Percentiles rank a stretch among this genome's conserved stretches.
phyloP scores from a whole-genome alignment of 2,329 filamentous ascomycete species.

The Sporothrix phasma region DNA sequence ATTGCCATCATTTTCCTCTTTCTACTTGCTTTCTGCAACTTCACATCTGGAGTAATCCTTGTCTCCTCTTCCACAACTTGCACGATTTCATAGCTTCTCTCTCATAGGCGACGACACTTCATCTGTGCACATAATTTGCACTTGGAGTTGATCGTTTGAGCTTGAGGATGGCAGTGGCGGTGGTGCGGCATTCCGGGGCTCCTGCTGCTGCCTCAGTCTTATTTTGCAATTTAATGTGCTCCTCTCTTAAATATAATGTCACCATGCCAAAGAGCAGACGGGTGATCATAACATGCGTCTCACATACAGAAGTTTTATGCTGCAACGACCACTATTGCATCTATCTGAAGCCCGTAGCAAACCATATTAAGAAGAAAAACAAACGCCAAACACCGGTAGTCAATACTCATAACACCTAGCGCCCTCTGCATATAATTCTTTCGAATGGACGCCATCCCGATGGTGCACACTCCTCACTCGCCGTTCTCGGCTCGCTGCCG shows the following conservation, averaged over 20 bases:
- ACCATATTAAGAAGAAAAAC: background rate
- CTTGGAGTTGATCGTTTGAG: background rate
- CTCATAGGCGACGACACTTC: background rate
- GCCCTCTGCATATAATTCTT: background rate
- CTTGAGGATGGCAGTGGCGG: background rate
- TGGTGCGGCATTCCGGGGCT: background rate
- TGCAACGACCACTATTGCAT: background rate
- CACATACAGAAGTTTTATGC: background rate
- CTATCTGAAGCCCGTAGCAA: background rate
- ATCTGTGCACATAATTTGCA: background rate
- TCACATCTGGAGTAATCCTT: background rate
- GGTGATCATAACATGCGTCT: no score
- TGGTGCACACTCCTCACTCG: background rate
- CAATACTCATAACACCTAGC: background rate
- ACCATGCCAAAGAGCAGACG: no score
- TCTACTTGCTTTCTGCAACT: background rate
- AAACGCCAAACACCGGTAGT: background rate
- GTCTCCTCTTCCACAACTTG: no score
- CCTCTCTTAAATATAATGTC: background rate
- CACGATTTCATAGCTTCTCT: no score
- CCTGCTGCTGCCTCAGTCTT: background rate
- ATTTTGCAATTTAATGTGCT: background rate
- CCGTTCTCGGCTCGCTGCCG: slow-evolving; percentile 26
- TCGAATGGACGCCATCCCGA: background rate
- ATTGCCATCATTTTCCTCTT: background rate